Percentiles rank a stretch among this genome's conserved stretches.
Evolutionary conservation across 352 stramenopile genomes (phyloP).

Genomic region (Pythium myriotylum): DNA sequence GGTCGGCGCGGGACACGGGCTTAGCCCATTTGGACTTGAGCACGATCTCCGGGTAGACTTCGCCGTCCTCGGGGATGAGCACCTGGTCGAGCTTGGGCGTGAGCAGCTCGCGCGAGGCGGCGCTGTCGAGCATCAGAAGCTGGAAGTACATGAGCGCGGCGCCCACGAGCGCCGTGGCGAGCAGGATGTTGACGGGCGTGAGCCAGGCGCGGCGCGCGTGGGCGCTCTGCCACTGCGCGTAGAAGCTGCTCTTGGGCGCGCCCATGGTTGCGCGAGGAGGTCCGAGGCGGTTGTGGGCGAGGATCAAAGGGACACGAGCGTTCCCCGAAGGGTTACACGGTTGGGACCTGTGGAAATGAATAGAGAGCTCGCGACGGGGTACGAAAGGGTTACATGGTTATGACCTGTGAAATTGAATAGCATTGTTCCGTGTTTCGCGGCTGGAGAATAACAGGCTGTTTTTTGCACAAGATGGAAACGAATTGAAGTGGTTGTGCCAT

Average conservation of each 20-base stretch:
- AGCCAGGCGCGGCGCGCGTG: slow-evolving; percentile 18
- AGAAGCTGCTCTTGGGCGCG: slow-evolving; percentile 22
- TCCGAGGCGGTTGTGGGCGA: neutral
- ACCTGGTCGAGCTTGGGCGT: slow-evolving; percentile 5
- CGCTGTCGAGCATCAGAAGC: slow-evolving; percentile 11
- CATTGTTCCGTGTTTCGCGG: too few relatives aligned
- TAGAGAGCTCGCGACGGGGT: too few relatives aligned
- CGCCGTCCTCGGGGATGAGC: slow-evolving; percentile 10
- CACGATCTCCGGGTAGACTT: slow-evolving; percentile 18
- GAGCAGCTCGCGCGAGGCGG: neutral
- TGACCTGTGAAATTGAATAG: too few relatives aligned
- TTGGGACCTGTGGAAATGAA: too few relatives aligned
- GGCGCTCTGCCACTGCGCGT: slow-evolving; percentile 20
- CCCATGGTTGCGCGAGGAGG: neutral
- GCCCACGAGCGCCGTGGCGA: slow-evolving; percentile 11
- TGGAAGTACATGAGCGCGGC: slow-evolving; percentile 15
- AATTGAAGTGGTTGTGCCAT: too few relatives aligned
- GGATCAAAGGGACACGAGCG: neutral
- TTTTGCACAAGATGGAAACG: too few relatives aligned
- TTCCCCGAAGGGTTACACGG: too few relatives aligned
- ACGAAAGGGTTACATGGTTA: too few relatives aligned
- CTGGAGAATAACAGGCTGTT: too few relatives aligned
- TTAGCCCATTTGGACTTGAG: slow-evolving; percentile 12
- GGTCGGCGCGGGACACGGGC: slow-evolving; percentile 23
- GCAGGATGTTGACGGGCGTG: slow-evolving; percentile 25